Conservation (phyloP, 768 basidiomycete genomes). For the Pholiota microspora region DNA sequence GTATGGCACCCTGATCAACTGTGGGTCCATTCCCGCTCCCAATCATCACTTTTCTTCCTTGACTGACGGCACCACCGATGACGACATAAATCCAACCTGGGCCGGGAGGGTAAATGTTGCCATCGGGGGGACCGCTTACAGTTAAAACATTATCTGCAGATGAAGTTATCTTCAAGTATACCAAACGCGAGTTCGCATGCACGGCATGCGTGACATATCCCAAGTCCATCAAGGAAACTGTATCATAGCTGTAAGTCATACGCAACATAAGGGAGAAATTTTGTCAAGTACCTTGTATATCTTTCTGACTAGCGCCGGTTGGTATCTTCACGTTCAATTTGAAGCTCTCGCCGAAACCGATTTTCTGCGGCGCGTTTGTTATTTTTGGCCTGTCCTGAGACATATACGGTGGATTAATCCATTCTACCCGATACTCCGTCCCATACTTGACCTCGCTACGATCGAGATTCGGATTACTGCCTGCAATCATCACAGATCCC, state of each 20-base stretch:
- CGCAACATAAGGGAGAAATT: background rate
- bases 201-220: constrained; percentile 80
- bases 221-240: constrained; percentile 80
- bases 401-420: constrained; percentile 85
- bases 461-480: constrained; percentile 83
- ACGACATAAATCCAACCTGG: constrained; percentile 78
- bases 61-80: constrained; percentile 62
- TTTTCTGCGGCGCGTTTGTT: constrained; percentile 25
- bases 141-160: constrained; percentile 44
- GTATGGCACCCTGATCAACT: constrained; percentile 51
- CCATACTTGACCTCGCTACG: constrained; percentile 69
- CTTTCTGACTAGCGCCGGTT: constrained; percentile 23
- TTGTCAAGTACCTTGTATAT: constrained; percentile 47
- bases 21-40: constrained; percentile 64
- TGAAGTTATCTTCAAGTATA: constrained; percentile 51
- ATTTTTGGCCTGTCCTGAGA: constrained; percentile 54
- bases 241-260: background rate
- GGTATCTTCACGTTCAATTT: constrained; percentile 43
- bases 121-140: constrained; percentile 63
- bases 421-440: constrained; percentile 89
- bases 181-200: constrained; percentile 74
- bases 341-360: constrained; percentile 46
- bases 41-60: constrained; percentile 61
- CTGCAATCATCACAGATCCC: constrained; percentile 75
- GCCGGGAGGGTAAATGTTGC: constrained; percentile 73